phyloP scores from a whole-genome alignment of 306 rosid species.

The Mimosa pudica region DNA sequence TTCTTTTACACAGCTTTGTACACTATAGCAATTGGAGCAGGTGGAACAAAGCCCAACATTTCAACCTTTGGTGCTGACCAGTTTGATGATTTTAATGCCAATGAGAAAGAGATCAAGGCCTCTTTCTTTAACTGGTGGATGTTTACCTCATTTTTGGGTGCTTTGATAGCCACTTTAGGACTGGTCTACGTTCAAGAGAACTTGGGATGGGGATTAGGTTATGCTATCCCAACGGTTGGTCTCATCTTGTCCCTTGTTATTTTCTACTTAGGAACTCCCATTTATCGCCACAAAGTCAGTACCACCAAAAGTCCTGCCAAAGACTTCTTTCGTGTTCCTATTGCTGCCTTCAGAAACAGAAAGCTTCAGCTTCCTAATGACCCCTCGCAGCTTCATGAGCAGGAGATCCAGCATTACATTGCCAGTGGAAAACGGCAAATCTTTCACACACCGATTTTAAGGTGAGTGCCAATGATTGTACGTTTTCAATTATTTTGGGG shows the following conservation, averaged over 20 bases:
- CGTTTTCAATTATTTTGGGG: not conserved
- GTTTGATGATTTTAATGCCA: slow-evolving; percentile 77
- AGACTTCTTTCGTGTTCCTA: slow-evolving; percentile 53
- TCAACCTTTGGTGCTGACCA: slow-evolving; percentile 96
- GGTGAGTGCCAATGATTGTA: slow-evolving; percentile 45
- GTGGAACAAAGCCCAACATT: slow-evolving; percentile 94
- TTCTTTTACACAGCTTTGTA: slow-evolving; percentile 83
- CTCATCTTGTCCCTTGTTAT: slow-evolving; percentile 59
- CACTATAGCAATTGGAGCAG: slow-evolving; percentile 84
- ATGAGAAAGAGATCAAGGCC: slow-evolving; percentile 71
- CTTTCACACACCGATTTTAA: slow-evolving; percentile 68
- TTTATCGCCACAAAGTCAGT: slow-evolving; percentile 73
- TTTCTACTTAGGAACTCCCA: slow-evolving; percentile 72
- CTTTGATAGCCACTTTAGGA: slow-evolving; percentile 72
- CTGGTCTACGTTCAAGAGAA: slow-evolving; percentile 89
- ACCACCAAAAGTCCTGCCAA: slow-evolving; percentile 61
- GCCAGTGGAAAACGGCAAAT: slow-evolving; percentile 55
- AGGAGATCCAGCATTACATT: slow-evolving; percentile 48
- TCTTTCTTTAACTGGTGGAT: slow-evolving; percentile 99
- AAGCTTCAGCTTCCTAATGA: slow-evolving; percentile 57
- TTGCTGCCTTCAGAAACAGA: slow-evolving; percentile 66
- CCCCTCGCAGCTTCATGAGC: slow-evolving; percentile 66
- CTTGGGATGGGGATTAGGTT: slow-evolving; percentile 91
- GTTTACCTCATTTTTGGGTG: slow-evolving; percentile 90
- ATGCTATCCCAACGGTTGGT: slow-evolving; percentile 84